A percentile compares a stretch with the other conserved stretches of the same genome.
phyloP scores from a whole-genome alignment of 208 protist genomes.

The Trypanosoma mega region DNA sequence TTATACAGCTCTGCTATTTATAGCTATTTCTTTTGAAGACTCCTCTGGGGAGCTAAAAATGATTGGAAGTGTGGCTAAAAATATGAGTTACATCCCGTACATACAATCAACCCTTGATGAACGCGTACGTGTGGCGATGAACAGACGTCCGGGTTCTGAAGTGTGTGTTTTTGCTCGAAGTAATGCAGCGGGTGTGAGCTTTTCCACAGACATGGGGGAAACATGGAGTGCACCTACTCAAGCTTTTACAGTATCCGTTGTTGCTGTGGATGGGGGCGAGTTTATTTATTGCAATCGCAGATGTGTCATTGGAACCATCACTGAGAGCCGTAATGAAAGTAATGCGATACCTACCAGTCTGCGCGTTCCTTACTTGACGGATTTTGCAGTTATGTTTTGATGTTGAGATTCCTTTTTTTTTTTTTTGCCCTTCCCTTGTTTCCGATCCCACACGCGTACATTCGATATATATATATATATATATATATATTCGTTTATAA shows the following conservation, averaged over 20 bases:
- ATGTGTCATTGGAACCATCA: conserved; percentile 27
- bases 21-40: conserved; percentile 31
- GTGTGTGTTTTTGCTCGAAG: conserved; percentile 33
- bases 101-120: conserved; percentile 34
- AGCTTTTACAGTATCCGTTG: conserved; percentile 30
- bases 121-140: conserved; percentile 34
- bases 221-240: conserved; percentile 39
- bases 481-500: no score
- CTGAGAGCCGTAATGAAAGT: conserved; percentile 9
- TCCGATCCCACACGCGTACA: no score
- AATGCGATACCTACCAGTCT: conserved; percentile 25
- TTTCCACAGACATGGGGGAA: conserved; percentile 33
- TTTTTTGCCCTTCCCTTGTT: no score
- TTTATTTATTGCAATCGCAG: conserved; percentile 37
- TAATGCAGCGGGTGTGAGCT: conserved; percentile 57
- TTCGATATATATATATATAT: no score
- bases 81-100: conserved; percentile 68
- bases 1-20: conserved; percentile 58
- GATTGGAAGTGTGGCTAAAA: conserved; percentile 41
- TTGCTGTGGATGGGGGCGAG: conserved; percentile 41
- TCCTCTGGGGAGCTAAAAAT: neutral
- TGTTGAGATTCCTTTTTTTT: conserved; percentile 2
- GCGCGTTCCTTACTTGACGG: conserved; percentile 36
- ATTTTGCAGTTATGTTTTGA: conserved; percentile 30
- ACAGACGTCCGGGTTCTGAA: conserved; percentile 9